These are phyloP conservation scores for Ophiostoma fasciatum DNA, from an alignment of 2,329 filamentous ascomycete genomes.

Conservation along the genomic window DNA sequence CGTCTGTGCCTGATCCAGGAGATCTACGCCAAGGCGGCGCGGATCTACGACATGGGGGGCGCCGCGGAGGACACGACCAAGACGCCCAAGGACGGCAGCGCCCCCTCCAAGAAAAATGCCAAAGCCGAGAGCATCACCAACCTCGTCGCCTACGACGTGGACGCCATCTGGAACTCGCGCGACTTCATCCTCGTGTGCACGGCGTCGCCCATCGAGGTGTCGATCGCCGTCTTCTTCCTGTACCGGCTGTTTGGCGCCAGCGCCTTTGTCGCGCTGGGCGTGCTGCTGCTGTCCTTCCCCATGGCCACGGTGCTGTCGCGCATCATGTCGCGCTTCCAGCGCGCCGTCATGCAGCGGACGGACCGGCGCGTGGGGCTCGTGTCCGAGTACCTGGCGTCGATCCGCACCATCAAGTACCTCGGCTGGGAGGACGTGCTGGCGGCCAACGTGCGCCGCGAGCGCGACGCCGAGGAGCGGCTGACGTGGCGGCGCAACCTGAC, in stretches of 20 bases:
- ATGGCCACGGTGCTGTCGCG: slow-evolving; percentile 34
- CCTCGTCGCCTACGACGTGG: slow-evolving; percentile 43
- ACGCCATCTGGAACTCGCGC: slow-evolving; percentile 35
- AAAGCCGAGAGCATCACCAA: slow-evolving; percentile 14
- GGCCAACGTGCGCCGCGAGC: too few relatives aligned
- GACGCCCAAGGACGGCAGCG: too few relatives aligned
- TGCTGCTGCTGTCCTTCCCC: slow-evolving; percentile 32
- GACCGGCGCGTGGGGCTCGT: too few relatives aligned
- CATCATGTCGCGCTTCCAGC: too few relatives aligned
- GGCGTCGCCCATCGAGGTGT: slow-evolving; percentile 31
- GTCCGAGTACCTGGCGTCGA: too few relatives aligned
- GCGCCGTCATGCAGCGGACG: too few relatives aligned
- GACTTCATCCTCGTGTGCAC: slow-evolving; percentile 33
- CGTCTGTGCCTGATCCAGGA: slow-evolving; percentile 44
- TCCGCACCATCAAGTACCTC: too few relatives aligned
- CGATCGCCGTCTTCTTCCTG: slow-evolving; percentile 33
- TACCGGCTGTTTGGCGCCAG: slow-evolving; percentile 42
- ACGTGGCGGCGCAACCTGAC: too few relatives aligned
- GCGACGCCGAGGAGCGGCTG: too few relatives aligned
- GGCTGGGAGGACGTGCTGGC: too few relatives aligned
- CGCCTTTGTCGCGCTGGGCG: slow-evolving; percentile 34
- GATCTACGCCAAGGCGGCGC: slow-evolving; percentile 34
- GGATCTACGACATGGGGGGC: slow-evolving; percentile 17
- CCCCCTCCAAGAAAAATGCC: too few relatives aligned
- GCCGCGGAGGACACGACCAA: slow-evolving; percentile 14